Evolutionary conservation across 2,329 filamentous ascomycete species (phyloP).

Genomic region (Xylaria sp.): DNA sequence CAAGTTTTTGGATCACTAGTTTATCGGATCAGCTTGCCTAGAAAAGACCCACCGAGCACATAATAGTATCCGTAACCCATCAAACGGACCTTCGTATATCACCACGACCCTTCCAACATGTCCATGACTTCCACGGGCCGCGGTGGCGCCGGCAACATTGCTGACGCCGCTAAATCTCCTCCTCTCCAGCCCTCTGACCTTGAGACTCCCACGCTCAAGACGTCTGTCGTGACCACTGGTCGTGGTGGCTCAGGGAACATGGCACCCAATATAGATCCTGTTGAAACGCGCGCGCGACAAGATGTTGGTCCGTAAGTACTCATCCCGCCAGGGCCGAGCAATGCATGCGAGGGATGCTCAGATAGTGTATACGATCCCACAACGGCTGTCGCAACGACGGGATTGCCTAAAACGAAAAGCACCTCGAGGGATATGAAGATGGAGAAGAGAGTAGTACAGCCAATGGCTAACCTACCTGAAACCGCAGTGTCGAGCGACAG

Average conservation of each 20-base stretch:
- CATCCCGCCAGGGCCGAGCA: not conserved
- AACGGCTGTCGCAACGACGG: not conserved
- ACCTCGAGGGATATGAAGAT: not conserved
- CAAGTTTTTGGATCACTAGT: not conserved
- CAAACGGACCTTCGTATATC: not conserved
- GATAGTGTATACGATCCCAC: not conserved
- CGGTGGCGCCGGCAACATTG: slow-evolving; percentile 82
- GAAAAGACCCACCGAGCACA: not conserved
- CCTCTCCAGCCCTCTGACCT: slow-evolving; percentile 70
- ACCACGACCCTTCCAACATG: slow-evolving; percentile 42
- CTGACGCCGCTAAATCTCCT: slow-evolving; percentile 60
- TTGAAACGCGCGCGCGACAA: slow-evolving; percentile 80
- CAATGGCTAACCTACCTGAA: not conserved
- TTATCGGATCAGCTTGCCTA: not conserved
- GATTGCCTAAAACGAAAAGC: not conserved
- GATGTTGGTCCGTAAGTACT: slow-evolving; percentile 77
- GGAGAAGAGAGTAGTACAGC: not conserved
- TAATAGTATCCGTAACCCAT: not conserved
- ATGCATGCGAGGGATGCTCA: not conserved
- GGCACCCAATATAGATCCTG: slow-evolving; percentile 75
- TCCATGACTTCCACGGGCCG: slow-evolving; percentile 73
- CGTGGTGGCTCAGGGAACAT: slow-evolving; percentile 91
- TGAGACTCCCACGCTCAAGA: slow-evolving; percentile 84
- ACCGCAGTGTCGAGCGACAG: slow-evolving; percentile 61
- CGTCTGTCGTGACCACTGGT: slow-evolving; percentile 85